phyloP scores from a whole-genome alignment of 192 early-diverging fungal genomes.

The Lobosporangium transversale region DNA sequence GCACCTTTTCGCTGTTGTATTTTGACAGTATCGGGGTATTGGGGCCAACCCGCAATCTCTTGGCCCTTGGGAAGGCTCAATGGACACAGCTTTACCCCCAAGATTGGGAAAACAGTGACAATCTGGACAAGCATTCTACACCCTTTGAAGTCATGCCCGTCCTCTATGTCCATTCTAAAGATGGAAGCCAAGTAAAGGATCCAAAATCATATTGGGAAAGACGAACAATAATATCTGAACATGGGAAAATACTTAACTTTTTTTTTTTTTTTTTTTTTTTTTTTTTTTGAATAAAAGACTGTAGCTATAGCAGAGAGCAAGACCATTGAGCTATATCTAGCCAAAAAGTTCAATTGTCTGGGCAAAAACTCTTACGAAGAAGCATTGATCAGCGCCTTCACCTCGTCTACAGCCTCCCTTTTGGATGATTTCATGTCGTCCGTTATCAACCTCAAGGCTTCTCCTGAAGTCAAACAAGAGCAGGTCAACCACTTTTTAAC shows the following conservation, averaged over 20 bases:
- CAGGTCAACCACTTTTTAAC: background rate
- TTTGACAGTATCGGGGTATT: conserved; percentile 39
- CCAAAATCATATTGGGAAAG: background rate
- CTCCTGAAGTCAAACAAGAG: conserved; percentile 20
- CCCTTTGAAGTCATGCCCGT: conserved; percentile 45
- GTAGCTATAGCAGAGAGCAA: conserved; percentile 23
- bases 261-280: conserved; percentile 10
- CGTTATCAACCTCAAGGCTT: background rate
- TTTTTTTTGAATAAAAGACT: conserved; percentile 20
- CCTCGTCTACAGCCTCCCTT: conserved; percentile 9
- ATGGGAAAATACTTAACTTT: background rate
- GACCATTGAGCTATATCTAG: conserved; percentile 25
- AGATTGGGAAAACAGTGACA: conserved; percentile 40
- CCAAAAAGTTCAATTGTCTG: conserved; percentile 4
- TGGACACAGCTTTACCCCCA: conserved; percentile 42
- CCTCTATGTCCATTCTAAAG: conserved; percentile 40
- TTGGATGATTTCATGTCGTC: conserved; percentile 9
- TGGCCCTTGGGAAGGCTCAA: conserved; percentile 13
- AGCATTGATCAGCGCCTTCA: conserved; percentile 11
- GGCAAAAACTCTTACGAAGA: conserved; percentile 30
- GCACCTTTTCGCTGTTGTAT: conserved; percentile 42
- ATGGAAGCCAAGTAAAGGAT: conserved; percentile 25
- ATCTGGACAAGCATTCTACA: conserved; percentile 22
- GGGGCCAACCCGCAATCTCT: conserved; percentile 24
- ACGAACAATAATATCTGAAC: background rate